A percentile compares a stretch with the other conserved stretches of the same genome.
Conservation (phyloP, 352 stramenopile species). For the Pythium catenulatum region DNA sequence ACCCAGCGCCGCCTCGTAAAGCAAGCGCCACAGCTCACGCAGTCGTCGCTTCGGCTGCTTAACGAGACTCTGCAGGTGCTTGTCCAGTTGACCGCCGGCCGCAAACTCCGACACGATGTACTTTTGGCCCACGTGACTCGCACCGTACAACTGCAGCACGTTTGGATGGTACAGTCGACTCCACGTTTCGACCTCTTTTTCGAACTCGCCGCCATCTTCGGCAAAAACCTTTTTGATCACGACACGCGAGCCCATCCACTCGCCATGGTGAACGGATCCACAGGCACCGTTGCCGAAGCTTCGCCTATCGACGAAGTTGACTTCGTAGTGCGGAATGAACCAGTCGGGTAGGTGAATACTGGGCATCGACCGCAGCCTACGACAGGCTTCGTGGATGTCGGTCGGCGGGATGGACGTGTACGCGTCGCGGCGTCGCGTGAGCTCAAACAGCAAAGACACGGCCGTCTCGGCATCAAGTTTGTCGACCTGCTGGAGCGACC, state of each 20-base stretch:
- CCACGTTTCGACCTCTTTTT: conserved; percentile 63
- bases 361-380: neutral
- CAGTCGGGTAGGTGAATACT: neutral
- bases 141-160: conserved; percentile 63
- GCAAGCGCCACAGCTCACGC: conserved; percentile 41
- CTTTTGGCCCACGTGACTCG: conserved; percentile 60
- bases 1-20: conserved; percentile 70
- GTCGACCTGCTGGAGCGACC: neutral
- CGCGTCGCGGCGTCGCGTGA: neutral
- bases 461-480: neutral
- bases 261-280: conserved; percentile 53
- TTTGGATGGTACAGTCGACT: conserved; percentile 58
- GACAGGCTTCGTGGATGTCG: neutral
- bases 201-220: too few relatives aligned
- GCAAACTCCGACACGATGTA: conserved; percentile 70
- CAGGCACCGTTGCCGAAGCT: conserved; percentile 51
- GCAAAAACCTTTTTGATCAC: conserved; percentile 66
- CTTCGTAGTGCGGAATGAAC: conserved; percentile 1
- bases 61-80: conserved; percentile 46
- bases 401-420: neutral
- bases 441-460: neutral
- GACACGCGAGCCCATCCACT: conserved; percentile 57
- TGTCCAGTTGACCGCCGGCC: conserved; percentile 66
- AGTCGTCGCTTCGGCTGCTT: conserved; percentile 19
- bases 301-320: neutral